Conservation (phyloP, 106 monocot species). For the Acanthochlamys bracteata region DNA sequence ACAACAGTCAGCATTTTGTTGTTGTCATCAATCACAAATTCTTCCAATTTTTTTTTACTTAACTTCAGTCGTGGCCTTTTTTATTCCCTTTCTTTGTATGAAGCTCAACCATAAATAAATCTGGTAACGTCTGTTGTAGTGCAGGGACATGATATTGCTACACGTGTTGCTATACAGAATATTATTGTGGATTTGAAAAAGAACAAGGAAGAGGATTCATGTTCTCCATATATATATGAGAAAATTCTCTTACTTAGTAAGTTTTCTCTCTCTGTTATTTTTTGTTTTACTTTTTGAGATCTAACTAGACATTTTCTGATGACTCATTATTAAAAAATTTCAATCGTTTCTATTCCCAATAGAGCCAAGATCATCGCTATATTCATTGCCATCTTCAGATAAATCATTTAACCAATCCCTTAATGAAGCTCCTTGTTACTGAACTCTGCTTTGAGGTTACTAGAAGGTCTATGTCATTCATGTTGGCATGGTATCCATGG, state of each 20-base stretch:
- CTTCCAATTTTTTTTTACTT: too few relatives aligned
- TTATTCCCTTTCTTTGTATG: neutral
- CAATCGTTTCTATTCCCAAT: conserved; percentile 1
- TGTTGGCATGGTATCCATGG: conserved; percentile 25
- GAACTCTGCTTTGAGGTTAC: conserved; percentile 48
- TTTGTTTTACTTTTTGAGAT: neutral
- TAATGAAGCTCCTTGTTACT: conserved; percentile 74
- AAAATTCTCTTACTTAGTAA: conserved; percentile 83
- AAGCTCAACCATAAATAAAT: too few relatives aligned
- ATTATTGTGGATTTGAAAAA: conserved; percentile 35
- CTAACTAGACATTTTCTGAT: too few relatives aligned
- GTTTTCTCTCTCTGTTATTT: too few relatives aligned
- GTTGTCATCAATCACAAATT: too few relatives aligned
- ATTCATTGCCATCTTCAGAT: conserved; percentile 80
- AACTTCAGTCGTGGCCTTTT: neutral
- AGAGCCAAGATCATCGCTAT: conserved; percentile 64
- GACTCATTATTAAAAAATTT: neutral
- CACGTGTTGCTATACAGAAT: conserved; percentile 73
- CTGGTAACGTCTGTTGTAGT: too few relatives aligned
- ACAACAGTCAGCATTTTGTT: too few relatives aligned
- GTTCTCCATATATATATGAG: conserved; percentile 48
- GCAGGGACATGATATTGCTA: conserved; percentile 91
- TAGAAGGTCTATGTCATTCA: conserved; percentile 73
- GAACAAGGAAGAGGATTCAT: conserved; percentile 21
- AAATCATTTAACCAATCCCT: conserved; percentile 85